Base-by-base conservation (phyloP, 2,329 filamentous ascomycete genomes). In the Botrytis byssoidea region DNA sequence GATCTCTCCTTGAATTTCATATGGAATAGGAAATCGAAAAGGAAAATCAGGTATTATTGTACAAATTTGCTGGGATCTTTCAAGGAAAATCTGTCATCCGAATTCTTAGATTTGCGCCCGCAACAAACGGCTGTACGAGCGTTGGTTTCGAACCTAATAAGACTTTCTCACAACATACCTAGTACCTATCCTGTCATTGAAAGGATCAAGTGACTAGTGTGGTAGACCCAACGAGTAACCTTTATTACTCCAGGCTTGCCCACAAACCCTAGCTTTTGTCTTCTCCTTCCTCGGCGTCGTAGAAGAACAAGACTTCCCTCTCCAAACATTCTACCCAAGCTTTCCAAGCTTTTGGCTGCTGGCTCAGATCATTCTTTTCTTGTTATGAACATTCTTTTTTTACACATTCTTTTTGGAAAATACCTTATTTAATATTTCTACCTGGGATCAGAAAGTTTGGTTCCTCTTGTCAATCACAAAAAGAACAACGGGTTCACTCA, bases 331-430 rank as follows among this genome's bases (percentile, higher is more conserved):
- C n/a, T 46, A 22, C 32, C 16, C 35, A 55, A 64, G 42, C 44
- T 57, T 55, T 55, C 48, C 44, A 65, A 63, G 65, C 66, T 70
- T 40, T 59, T 70, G 40, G 44, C 73, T 89, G 88, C 88, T 90
- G 87, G 88, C 83, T 89, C 87, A 89, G 87, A 87, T 84, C 83
- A 79, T 82, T 86, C 83, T 83, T 84, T 86, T 83, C 79, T 83
- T 73, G 16, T 51, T 42, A 75, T 76, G 73, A 74, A 76, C 73
- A 74, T 77, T 71, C 82, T 80, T 82, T 82, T 79, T 77, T 42
- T 22, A 55, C 10, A 55, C 37, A 57, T 78, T 77, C 75, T 75
- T 74, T 51, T 70, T 61, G 73, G 67, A 74, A 73, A 59, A 65
- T 78, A 78, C 75, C 74, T 70, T 74, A 60, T 81, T 80, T 79